phyloP scores from a whole-genome alignment of 2,329 filamentous ascomycete species.

The Dactylonectria macrodidyma region DNA sequence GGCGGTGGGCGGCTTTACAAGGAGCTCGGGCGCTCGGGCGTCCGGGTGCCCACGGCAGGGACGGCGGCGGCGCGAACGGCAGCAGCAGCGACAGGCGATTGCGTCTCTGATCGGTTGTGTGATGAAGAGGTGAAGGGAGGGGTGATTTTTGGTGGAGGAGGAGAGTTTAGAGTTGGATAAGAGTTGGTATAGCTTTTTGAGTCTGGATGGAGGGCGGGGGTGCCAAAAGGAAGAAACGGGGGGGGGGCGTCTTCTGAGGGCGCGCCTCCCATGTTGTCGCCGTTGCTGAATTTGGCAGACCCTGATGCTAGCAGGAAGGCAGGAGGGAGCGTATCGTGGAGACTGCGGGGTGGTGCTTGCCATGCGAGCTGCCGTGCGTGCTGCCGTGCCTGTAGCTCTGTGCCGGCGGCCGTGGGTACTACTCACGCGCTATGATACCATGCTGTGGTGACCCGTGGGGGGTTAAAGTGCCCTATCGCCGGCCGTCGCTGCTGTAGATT shows the following conservation, averaged over 20 bases:
- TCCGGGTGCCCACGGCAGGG: conserved; percentile 47
- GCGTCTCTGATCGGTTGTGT: background rate
- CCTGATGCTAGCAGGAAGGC: conserved; percentile 18
- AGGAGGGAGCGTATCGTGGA: conserved; percentile 25
- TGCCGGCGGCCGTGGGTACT: background rate
- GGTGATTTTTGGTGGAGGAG: conserved; percentile 12
- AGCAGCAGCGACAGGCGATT: conserved; percentile 21
- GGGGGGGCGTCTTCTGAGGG: conserved; percentile 17
- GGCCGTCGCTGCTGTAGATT: background rate
- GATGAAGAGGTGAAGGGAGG: conserved; percentile 1
- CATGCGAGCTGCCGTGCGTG: conserved; percentile 20
- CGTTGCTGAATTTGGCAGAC: conserved; percentile 25
- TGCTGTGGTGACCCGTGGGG: background rate
- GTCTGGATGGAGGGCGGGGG: conserved; percentile 27
- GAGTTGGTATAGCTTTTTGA: conserved; percentile 12
- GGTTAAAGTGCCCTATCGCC: background rate
- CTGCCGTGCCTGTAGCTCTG: background rate
- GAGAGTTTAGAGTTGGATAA: conserved; percentile 17
- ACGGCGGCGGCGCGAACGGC: conserved; percentile 41
- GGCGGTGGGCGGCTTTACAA: conserved; percentile 39
- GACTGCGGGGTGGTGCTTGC: conserved; percentile 22
- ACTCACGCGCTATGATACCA: no score
- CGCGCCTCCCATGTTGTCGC: conserved; percentile 19
- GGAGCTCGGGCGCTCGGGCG: conserved; percentile 48
- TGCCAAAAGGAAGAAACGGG: conserved; percentile 14